These are phyloP conservation scores for Infundibulicybe gibba DNA, from an alignment of 768 basidiomycete species.

Conservation along the genomic window DNA sequence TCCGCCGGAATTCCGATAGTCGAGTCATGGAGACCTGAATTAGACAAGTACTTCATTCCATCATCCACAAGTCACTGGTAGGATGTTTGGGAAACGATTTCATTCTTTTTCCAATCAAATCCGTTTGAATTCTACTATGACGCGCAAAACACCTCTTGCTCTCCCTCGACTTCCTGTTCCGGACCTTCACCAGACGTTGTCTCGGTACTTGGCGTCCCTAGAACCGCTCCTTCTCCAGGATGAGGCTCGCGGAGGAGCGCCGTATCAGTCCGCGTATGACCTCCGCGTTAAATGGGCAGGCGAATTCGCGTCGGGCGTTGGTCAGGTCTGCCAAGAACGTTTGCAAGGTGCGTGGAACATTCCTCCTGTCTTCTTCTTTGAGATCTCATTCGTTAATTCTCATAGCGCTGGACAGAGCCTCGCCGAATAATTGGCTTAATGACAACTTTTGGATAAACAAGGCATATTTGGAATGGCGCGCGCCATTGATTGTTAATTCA, in stretches of 20 bases:
- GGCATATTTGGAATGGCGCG: slow-evolving; percentile 85
- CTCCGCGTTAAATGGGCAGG: slow-evolving; percentile 56
- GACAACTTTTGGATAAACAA: slow-evolving; percentile 91
- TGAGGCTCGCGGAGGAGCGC: slow-evolving; percentile 50
- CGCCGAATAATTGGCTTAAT: slow-evolving; percentile 91
- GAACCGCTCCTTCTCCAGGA: slow-evolving; percentile 79
- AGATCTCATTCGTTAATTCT: slow-evolving; percentile 12
- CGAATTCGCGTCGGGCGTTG: slow-evolving; percentile 72
- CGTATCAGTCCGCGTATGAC: slow-evolving; percentile 48
- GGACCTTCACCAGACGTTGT: slow-evolving; percentile 67
- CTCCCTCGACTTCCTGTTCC: slow-evolving; percentile 83
- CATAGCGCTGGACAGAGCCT: slow-evolving; percentile 74
- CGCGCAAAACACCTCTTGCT: slow-evolving; percentile 19
- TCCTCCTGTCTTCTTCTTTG: slow-evolving; percentile 2
- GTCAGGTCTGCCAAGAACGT: slow-evolving; percentile 65
- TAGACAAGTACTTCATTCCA: too few species aligned
- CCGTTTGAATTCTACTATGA: slow-evolving; percentile 11
- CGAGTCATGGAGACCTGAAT: too few species aligned
- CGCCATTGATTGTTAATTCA: slow-evolving; percentile 82
- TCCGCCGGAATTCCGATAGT: background rate
- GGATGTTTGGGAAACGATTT: slow-evolving; percentile 7
- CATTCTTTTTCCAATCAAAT: slow-evolving; percentile 8
- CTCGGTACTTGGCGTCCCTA: slow-evolving; percentile 75
- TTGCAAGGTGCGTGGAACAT: slow-evolving; percentile 52
- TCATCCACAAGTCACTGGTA: slow-evolving; percentile 2